These are phyloP conservation scores for Wickerhamiella sorbophila DNA, from an alignment of 805 yeast genomes.

Conservation along the genomic window DNA sequence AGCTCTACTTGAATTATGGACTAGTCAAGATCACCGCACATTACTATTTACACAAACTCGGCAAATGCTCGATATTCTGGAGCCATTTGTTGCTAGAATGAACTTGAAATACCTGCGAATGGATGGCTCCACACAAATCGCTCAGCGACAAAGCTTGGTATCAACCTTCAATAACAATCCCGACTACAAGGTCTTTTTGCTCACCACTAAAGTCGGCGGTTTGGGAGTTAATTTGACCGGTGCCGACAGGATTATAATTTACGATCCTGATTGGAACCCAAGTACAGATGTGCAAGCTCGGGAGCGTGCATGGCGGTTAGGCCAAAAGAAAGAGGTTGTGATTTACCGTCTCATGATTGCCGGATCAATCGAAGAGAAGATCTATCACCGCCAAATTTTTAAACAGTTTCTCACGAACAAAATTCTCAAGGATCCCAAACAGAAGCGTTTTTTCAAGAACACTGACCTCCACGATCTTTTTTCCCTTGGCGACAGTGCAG, in stretches of 20 bases:
- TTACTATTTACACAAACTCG: slow-evolving; percentile 83
- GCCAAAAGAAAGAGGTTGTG: slow-evolving; percentile 83
- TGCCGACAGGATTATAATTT: slow-evolving; percentile 85
- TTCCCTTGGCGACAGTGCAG: slow-evolving; percentile 58
- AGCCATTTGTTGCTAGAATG: slow-evolving; percentile 40
- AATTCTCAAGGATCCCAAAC: slow-evolving; percentile 89
- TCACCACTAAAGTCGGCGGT: slow-evolving; percentile 95
- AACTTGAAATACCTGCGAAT: slow-evolving; percentile 51
- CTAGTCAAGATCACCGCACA: slow-evolving; percentile 57
- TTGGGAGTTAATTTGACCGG: slow-evolving; percentile 89
- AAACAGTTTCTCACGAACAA: slow-evolving; percentile 88
- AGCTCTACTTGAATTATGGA: slow-evolving; percentile 64
- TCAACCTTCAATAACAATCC: slow-evolving; percentile 60
- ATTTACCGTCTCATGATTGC: slow-evolving; percentile 86
- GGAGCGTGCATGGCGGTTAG: slow-evolving; percentile 94
- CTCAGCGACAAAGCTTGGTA: slow-evolving; percentile 60
- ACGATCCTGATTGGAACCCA: slow-evolving; percentile 98
- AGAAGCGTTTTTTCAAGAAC: slow-evolving; percentile 80
- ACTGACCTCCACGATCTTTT: slow-evolving; percentile 85
- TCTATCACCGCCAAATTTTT: slow-evolving; percentile 91
- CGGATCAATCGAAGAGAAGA: slow-evolving; percentile 92
- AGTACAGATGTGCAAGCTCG: slow-evolving; percentile 95
- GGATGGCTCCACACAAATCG: slow-evolving; percentile 89
- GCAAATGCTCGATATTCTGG: slow-evolving; percentile 85
- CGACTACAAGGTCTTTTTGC: slow-evolving; percentile 47